A percentile compares a stretch with the other conserved stretches of the same genome.
Conservation (phyloP, 75 land plant species). For the Isoetes taiwanensis region DNA sequence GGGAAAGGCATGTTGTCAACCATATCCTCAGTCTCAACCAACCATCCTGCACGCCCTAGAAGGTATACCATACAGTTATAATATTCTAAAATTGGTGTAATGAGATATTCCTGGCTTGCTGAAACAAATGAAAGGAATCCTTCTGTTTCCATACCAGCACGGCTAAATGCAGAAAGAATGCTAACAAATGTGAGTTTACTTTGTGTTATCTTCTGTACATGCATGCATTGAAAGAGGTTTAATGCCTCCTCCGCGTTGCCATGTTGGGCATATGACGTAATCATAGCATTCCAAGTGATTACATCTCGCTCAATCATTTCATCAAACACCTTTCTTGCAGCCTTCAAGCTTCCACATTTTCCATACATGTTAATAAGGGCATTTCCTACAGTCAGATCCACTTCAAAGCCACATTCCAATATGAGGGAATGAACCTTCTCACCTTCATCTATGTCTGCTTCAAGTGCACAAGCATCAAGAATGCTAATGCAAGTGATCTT, state of each 20-base stretch:
- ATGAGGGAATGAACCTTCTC: conserved; percentile 26
- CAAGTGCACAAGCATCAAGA: neutral
- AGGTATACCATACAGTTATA: conserved; percentile 56
- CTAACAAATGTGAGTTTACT: conserved; percentile 13
- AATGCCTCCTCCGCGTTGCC: conserved; percentile 3
- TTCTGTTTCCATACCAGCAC: conserved; percentile 23
- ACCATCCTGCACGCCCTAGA: conserved; percentile 41
- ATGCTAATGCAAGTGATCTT: neutral
- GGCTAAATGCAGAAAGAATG: conserved; percentile 15
- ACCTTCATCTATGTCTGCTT: neutral
- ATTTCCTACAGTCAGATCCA: neutral
- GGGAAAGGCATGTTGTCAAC: conserved; percentile 14
- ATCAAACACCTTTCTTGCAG: conserved; percentile 6
- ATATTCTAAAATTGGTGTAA: conserved; percentile 34
- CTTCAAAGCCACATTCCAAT: neutral
- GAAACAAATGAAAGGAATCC: conserved; percentile 28
- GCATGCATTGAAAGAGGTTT: conserved; percentile 13
- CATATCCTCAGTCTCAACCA: conserved; percentile 34
- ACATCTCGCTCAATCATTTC: conserved; percentile 6
- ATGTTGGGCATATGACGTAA: conserved; percentile 12
- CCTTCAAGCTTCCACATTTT: conserved; percentile 11
- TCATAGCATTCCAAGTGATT: conserved; percentile 27
- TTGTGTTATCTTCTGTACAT: conserved; percentile 2
- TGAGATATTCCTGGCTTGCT: conserved; percentile 15
- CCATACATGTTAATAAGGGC: conserved; percentile 10